Evolutionary conservation across 441 rosid genomes (phyloP), one percentile per base, ranked within the genome.

Genomic region (Croton laevigatus): DNA sequence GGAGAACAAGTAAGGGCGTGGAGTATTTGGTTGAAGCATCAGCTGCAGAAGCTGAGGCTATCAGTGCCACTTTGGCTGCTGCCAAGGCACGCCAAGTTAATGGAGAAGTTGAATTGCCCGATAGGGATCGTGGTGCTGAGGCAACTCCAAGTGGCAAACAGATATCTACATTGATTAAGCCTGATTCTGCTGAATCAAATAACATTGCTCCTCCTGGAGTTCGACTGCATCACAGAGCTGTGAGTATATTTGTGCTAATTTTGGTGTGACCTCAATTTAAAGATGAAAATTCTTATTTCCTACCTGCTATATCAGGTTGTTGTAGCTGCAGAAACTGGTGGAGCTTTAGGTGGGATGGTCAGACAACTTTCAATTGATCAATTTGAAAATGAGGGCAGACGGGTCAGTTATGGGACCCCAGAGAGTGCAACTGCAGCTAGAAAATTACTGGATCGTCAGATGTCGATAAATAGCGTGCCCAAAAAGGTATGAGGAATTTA

Each of bases 1-100:
- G 99, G 88, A 89, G 98, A 83, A 79, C 79, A 67, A 89, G 76
- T 83, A 93, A 91, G 83, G 97, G 96, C 45, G 99, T 95, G 57
- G 98, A 95, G 77, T 93, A 89, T 83, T 87, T 95, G 76, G 99
- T 95, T 75, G 93, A 95, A 81, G 97, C 98, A 77, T 88, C 99
- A 48, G 99, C 99, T 45, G 99, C 91, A 20, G 99, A 95, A 86
- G 99, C 99, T 61, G 97, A 93, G 81, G 99, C 99, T 73, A 95
- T 95, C 68, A 85, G 87, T 83, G 98, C 98, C 62, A 87, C 99
- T 22, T 79, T 93, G 78, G 96, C 96, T 78, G 99, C 99, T 76
- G 98, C 94, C 6, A 95, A 95, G 85, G 99, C 99, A 66, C 90
- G 98, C 8, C 97, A 89, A 76, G 87, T 80, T 74, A 95, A 95